A percentile compares a stretch with the other conserved stretches of the same genome.
Conservation (phyloP, 306 rosid genomes). For the Luffa acutangula region DNA sequence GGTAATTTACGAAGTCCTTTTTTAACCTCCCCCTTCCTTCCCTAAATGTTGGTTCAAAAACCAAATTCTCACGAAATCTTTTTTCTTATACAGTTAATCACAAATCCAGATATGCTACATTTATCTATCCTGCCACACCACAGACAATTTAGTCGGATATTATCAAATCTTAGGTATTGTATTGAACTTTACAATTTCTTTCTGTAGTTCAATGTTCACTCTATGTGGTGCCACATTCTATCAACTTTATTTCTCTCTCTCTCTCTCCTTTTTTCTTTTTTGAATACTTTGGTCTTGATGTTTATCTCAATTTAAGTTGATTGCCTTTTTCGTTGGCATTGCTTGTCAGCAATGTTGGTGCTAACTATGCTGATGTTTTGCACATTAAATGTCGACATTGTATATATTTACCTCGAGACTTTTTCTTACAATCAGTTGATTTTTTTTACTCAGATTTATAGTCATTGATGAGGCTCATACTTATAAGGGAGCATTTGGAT, state of each 20-base stretch:
- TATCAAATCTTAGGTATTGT: conserved; percentile 67
- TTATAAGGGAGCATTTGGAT: conserved; percentile 94
- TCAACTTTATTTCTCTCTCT: not conserved
- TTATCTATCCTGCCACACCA: conserved; percentile 83
- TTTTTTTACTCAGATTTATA: conserved; percentile 49
- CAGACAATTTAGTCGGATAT: conserved; percentile 56
- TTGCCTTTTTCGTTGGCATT: not conserved
- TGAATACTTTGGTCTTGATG: not conserved
- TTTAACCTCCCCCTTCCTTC: not conserved
- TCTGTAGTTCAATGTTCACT: not conserved
- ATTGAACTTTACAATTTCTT: not conserved
- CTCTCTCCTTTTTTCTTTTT: not conserved
- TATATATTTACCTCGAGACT: not conserved
- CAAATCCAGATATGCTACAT: conserved; percentile 98
- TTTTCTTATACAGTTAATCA: conserved; percentile 59
- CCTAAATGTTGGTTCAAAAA: conserved; percentile 17
- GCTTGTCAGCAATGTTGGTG: not conserved
- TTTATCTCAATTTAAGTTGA: not conserved
- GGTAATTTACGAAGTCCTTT: conserved; percentile 36
- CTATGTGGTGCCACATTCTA: not conserved
- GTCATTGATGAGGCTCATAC: conserved; percentile 86
- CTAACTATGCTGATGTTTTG: not conserved
- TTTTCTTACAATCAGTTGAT: not conserved
- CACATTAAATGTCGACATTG: not conserved
- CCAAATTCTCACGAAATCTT: conserved; percentile 2